Conservation (phyloP, 1,139 yeast species). For the Candida sp. region DNA sequence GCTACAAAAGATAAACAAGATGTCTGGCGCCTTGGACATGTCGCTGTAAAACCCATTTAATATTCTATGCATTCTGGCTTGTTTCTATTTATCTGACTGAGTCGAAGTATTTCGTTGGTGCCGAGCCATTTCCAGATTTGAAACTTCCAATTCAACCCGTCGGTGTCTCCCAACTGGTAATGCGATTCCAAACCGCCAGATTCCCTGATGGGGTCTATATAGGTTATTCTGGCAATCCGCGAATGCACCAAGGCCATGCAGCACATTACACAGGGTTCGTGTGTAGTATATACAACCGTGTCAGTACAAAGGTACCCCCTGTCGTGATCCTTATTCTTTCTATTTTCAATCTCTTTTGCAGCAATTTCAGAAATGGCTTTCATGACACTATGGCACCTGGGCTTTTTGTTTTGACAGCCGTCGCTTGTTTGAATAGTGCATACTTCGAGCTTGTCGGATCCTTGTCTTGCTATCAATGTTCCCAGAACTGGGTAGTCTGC, state of each 20-base stretch:
- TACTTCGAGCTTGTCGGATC: conserved; percentile 1
- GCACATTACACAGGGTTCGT: conserved; percentile 98
- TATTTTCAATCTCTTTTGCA: conserved; percentile 40
- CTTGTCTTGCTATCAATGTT: conserved; percentile 11
- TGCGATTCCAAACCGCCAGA: conserved; percentile 63
- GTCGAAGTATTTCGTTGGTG: conserved; percentile 23
- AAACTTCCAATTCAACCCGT: conserved; percentile 78
- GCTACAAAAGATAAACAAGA: conserved; percentile 14
- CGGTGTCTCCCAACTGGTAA: conserved; percentile 74
- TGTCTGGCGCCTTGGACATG: conserved; percentile 6
- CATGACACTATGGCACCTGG: conserved; percentile 78
- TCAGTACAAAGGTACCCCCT: conserved; percentile 72
- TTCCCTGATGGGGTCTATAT: conserved; percentile 43
- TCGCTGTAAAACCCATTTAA: neutral
- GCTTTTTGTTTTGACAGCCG: conserved; percentile 34
- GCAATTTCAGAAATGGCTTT: conserved; percentile 68
- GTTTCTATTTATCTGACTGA: conserved; percentile 10
- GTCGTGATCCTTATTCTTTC: conserved; percentile 20
- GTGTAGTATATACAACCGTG: conserved; percentile 83
- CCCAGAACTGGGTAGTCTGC: conserved; percentile 2
- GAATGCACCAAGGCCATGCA: conserved; percentile 96
- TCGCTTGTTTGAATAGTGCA: conserved; percentile 23
- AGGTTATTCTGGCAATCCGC: conserved; percentile 72
- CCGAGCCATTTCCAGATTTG: conserved; percentile 74
- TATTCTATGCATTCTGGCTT: conserved; percentile 5